phyloP scores from a whole-genome alignment of 2,329 filamentous ascomycete species.

The Plenodomus tracheiphilus region DNA sequence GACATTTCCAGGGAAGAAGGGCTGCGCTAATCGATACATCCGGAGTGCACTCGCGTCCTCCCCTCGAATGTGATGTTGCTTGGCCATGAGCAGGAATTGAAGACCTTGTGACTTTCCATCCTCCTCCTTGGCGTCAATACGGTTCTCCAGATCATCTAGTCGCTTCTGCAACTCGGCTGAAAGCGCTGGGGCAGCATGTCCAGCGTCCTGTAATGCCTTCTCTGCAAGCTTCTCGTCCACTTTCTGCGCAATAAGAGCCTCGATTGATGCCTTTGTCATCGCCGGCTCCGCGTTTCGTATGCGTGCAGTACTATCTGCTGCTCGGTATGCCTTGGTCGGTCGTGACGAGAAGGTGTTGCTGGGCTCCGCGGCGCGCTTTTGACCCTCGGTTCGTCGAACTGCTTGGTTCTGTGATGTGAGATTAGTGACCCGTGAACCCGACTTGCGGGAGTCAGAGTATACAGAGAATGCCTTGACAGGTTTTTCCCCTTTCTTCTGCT shows the following conservation, averaged over 20 bases:
- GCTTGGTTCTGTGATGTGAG: constrained; percentile 38
- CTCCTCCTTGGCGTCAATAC: constrained; percentile 72
- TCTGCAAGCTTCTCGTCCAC: constrained; percentile 86
- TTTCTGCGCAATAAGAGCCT: constrained; percentile 89
- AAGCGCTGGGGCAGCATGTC: constrained; percentile 55
- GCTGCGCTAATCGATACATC: constrained; percentile 83
- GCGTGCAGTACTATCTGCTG: constrained; percentile 40
- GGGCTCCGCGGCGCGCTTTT: constrained; percentile 51
- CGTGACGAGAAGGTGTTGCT: constrained; percentile 41
- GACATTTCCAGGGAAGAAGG: constrained; percentile 82
- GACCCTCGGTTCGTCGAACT: constrained; percentile 43
- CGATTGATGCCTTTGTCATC: constrained; percentile 70
- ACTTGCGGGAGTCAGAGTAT: constrained; percentile 67
- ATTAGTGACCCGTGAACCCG: constrained; percentile 32
- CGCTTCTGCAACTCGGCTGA: constrained; percentile 79
- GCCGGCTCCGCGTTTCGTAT: constrained; percentile 32
- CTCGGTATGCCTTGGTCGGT: constrained; percentile 45
- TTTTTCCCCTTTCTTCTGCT: constrained; percentile 62
- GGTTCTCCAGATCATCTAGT: constrained; percentile 80
- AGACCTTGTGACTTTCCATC: constrained; percentile 80
- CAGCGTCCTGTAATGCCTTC: constrained; percentile 63
- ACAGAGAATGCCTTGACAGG: constrained; percentile 85
- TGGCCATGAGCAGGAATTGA: constrained; percentile 84
- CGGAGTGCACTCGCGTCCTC: constrained; percentile 77
- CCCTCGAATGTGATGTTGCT: constrained; percentile 83